These are phyloP conservation scores for Gossypium trilobum DNA, from an alignment of 441 rosid genomes.

Conservation along the genomic window DNA sequence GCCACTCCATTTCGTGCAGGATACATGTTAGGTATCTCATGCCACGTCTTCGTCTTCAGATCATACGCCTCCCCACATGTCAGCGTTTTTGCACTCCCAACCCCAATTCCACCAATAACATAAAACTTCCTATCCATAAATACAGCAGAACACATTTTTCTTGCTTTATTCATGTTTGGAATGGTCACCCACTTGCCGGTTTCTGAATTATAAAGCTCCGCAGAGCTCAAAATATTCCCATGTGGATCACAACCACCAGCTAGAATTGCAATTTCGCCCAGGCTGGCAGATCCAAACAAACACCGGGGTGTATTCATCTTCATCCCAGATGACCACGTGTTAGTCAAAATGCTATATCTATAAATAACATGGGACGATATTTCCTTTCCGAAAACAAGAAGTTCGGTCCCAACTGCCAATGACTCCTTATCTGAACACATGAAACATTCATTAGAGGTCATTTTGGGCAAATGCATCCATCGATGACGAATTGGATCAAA, in stretches of 20 bases:
- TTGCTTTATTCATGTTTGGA: constrained; percentile 50
- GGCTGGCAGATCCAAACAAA: constrained; percentile 69
- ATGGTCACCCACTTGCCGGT: constrained; percentile 48
- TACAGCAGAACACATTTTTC: constrained; percentile 71
- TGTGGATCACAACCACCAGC: constrained; percentile 70
- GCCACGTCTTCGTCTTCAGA: constrained; percentile 43
- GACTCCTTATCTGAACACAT: constrained; percentile 69
- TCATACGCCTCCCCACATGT: constrained; percentile 65
- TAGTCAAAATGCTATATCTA: constrained; percentile 52
- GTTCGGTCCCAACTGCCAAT: constrained; percentile 67
- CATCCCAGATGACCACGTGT: constrained; percentile 57
- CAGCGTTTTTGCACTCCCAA: constrained; percentile 29
- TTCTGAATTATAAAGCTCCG: constrained; percentile 60
- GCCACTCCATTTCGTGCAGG: constrained; percentile 32
- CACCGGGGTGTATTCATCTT: constrained; percentile 63
- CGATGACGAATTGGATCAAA: constrained; percentile 49
- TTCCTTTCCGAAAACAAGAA: constrained; percentile 76
- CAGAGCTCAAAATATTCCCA: constrained; percentile 46
- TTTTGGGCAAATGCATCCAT: constrained; percentile 63
- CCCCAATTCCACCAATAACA: constrained; percentile 63
- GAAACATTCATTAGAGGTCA: constrained; percentile 54
- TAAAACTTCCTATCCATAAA: constrained; percentile 73
- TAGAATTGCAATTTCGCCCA: constrained; percentile 53
- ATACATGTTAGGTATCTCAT: constrained; percentile 48
- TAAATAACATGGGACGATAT: constrained; percentile 39